A percentile compares a stretch with the other conserved stretches of the same genome.
Conservation (phyloP, 2,329 filamentous ascomycete genomes). For the Diaporthe helianthi region DNA sequence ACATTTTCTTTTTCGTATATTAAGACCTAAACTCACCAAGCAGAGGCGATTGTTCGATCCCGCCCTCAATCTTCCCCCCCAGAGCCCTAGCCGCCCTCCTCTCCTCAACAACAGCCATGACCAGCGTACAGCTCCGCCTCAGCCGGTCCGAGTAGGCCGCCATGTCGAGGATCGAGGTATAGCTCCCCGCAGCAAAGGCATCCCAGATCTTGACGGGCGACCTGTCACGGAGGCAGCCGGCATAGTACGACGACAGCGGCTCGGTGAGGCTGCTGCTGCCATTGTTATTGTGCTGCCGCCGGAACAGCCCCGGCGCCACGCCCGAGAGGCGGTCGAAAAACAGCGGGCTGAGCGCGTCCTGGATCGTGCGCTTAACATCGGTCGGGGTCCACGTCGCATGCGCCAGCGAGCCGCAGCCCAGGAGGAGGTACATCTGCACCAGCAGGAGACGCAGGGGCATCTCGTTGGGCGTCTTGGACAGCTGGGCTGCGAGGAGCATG, state of each 20-base stretch:
- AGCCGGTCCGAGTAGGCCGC: constrained; percentile 53
- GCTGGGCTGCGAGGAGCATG: constrained; percentile 57
- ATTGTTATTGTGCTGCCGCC: constrained; percentile 39
- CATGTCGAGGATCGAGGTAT: constrained; percentile 58
- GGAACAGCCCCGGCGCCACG: constrained; percentile 54
- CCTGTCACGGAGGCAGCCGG: constrained; percentile 48
- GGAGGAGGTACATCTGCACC: constrained; percentile 57
- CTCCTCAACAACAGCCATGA: constrained; percentile 60
- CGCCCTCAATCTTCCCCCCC: constrained; percentile 46
- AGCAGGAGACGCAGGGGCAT: constrained; percentile 57
- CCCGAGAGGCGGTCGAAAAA: constrained; percentile 64
- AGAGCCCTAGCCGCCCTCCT: constrained; percentile 53
- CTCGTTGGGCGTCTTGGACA: constrained; percentile 53
- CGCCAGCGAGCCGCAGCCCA: constrained; percentile 57
- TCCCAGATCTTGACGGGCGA: constrained; percentile 53
- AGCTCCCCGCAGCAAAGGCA: constrained; percentile 58
- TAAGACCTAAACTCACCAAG: constrained; percentile 49
- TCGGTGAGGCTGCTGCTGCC: constrained; percentile 44
- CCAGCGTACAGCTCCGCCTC: constrained; percentile 58
- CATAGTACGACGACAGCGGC: constrained; percentile 55
- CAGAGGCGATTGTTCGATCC: constrained; percentile 53
- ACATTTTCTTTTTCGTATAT: not conserved
- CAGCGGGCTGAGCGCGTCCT: constrained; percentile 62
- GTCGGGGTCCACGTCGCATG: constrained; percentile 57
- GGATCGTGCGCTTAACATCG: constrained; percentile 63